Conservation (phyloP, 768 basidiomycete species). For the Agaricus sinodeliciosus region DNA sequence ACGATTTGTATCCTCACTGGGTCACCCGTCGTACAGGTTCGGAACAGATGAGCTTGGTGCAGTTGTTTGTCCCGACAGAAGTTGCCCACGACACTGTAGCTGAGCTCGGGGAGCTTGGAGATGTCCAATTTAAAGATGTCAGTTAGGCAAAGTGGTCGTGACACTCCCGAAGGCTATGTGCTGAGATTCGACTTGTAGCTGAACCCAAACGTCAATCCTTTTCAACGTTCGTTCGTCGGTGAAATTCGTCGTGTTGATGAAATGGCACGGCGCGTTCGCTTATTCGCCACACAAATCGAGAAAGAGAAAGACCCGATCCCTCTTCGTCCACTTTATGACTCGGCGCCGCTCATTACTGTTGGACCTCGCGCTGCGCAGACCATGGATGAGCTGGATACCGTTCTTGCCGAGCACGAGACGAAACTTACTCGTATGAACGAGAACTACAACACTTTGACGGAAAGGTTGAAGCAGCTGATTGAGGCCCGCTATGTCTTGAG, state of each 20-base stretch:
- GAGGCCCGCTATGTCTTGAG: constrained; percentile 93
- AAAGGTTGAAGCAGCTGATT: constrained; percentile 77
- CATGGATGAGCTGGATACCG: constrained; percentile 88
- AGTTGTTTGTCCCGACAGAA: constrained; percentile 95
- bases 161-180: neutral
- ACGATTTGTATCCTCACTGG: neutral
- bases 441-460: constrained; percentile 83
- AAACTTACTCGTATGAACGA: constrained; percentile 87
- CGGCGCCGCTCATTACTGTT: constrained; percentile 78
- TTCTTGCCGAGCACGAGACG: constrained; percentile 79
- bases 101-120: constrained; percentile 90
- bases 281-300: constrained; percentile 81
- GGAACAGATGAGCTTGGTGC: constrained; percentile 96
- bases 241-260: constrained; percentile 95
- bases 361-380: constrained; percentile 91
- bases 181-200: constrained; percentile 44
- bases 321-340: constrained; percentile 81
- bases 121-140: constrained; percentile 97
- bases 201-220: constrained; percentile 92
- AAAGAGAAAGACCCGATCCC: constrained; percentile 80
- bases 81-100: constrained; percentile 96
- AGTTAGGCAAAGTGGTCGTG: constrained; percentile 17
- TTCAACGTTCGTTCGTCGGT: constrained; percentile 96
- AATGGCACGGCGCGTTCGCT: constrained; percentile 90
- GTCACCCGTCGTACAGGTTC: constrained; percentile 51